Evolutionary conservation across 495 filamentous ascomycete genomes (phyloP), one percentile per base, ranked within the genome.

Genomic region (Bacidia gigantensis): DNA sequence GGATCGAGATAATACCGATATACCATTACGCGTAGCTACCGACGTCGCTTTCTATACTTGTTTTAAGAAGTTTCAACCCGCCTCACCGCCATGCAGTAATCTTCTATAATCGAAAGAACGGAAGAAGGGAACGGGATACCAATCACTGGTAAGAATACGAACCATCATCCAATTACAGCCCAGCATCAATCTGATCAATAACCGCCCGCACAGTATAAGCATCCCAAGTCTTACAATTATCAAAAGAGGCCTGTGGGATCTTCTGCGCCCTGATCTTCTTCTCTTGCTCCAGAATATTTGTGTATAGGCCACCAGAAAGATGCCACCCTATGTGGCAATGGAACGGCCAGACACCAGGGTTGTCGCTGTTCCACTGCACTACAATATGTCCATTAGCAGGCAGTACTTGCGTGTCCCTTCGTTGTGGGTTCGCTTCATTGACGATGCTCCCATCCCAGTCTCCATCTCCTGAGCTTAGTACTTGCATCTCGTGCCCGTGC

Each of bases 381-480:
- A 50, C 55, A 45, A 50, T 24, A 58, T 72, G 71, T 2, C 78
- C 77, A 22, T 52, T 56, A 0, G 64, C 62, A 0, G 70, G 69
- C 0, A 86, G 58, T 56, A 79, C 64, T 1, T 76, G 77, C 3
- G 74, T 74, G 52, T 85, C 81, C 11, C 81, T 68, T 3, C 80
- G 70, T 3, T 75, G 69, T 0, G 81, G 77, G 23, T 66, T 70
- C 11, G n/a, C 25, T 1, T 35, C 12, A 11, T 57, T 56, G 0
- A 35, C 35, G 24, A 53, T 46, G 12, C 21, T 32, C 21, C 51
- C 48, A 14, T 50, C 53, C 46, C 49, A 60, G 24, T 26, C 20
- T 2, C 55, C 55, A 2, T 21, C 23, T 9, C 49, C 46, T 14
- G 41, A 21, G 26, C 39, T 26, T 20, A 60, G 45, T 42, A 60